phyloP scores from a whole-genome alignment of 2,329 filamentous ascomycete genomes.

The Cercospora sp. region DNA sequence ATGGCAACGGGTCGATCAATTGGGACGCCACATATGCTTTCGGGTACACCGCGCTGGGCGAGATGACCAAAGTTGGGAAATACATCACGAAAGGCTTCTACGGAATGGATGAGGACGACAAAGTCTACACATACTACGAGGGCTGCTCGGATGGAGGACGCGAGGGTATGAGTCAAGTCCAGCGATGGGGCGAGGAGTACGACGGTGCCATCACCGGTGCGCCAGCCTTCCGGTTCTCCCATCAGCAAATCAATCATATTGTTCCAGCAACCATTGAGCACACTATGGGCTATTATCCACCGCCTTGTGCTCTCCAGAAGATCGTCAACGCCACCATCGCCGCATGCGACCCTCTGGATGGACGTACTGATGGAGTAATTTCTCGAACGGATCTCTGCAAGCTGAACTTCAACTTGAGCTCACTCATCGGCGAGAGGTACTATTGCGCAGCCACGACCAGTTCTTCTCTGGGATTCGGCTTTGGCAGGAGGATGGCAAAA shows the following conservation, averaged over 20 bases:
- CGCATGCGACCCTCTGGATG: slow-evolving; percentile 57
- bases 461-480: slow-evolving; percentile 23
- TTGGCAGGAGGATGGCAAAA: slow-evolving; percentile 2
- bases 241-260: slow-evolving; percentile 50
- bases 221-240: slow-evolving; percentile 49
- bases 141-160: slow-evolving; percentile 55
- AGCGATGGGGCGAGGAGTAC: slow-evolving; percentile 52
- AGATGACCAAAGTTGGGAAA: slow-evolving; percentile 53
- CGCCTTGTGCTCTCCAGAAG: slow-evolving; percentile 50
- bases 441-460: slow-evolving; percentile 42
- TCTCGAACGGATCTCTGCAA: slow-evolving; percentile 52
- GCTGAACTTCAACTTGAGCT: slow-evolving; percentile 48
- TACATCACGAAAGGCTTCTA: slow-evolving; percentile 45
- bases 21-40: slow-evolving; percentile 54
- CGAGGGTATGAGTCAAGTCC: slow-evolving; percentile 52
- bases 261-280: slow-evolving; percentile 44
- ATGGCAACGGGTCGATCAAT: slow-evolving; percentile 52
- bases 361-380: slow-evolving; percentile 55
- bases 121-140: slow-evolving; percentile 50
- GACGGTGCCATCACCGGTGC: slow-evolving; percentile 50
- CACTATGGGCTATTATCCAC: slow-evolving; percentile 44
- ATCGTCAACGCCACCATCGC: slow-evolving; percentile 57
- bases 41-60: slow-evolving; percentile 52
- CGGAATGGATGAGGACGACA: slow-evolving; percentile 19
- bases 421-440: slow-evolving; percentile 50